Conservation (phyloP, 352 stramenopile genomes). For the Pythium grandisporangium region DNA sequence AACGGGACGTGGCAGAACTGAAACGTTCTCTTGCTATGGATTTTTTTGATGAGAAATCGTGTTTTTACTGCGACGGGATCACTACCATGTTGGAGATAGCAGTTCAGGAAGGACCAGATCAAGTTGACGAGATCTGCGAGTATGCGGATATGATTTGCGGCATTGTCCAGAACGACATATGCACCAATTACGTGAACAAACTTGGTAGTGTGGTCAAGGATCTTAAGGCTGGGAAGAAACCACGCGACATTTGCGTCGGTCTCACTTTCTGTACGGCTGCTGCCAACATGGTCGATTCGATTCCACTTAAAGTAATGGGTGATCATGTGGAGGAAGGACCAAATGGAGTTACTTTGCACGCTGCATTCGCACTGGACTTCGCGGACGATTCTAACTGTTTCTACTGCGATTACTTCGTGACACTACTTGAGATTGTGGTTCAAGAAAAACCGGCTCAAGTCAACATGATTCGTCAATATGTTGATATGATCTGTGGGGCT, state of each 20-base stretch:
- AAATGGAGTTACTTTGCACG: neutral
- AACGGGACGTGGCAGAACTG: too few relatives aligned
- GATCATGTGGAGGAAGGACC: constrained; percentile 6
- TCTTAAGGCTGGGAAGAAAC: constrained; percentile 4
- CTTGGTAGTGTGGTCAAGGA: constrained; percentile 52
- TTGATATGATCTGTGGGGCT: constrained; percentile 70
- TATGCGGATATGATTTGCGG: constrained; percentile 73
- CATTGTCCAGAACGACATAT: constrained; percentile 47
- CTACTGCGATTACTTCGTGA: constrained; percentile 57
- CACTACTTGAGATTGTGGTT: constrained; percentile 44
- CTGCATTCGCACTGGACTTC: neutral
- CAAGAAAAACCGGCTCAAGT: constrained; percentile 49
- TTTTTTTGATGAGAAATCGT: constrained; percentile 22
- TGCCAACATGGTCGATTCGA: too few relatives aligned
- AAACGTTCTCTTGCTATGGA: constrained; percentile 7
- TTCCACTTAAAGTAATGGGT: too few relatives aligned
- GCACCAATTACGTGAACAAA: constrained; percentile 59
- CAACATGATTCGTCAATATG: constrained; percentile 41
- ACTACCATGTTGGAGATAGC: constrained; percentile 49
- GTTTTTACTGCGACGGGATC: constrained; percentile 52
- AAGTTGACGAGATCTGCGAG: constrained; percentile 44
- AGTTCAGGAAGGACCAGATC: constrained; percentile 37
- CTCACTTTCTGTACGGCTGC: constrained; percentile 7
- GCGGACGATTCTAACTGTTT: constrained; percentile 24
- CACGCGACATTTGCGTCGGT: constrained; percentile 4